These are phyloP conservation scores for Suaeda aralocaspica DNA, from an alignment of 148 eudicot species.

Conservation along the genomic window DNA sequence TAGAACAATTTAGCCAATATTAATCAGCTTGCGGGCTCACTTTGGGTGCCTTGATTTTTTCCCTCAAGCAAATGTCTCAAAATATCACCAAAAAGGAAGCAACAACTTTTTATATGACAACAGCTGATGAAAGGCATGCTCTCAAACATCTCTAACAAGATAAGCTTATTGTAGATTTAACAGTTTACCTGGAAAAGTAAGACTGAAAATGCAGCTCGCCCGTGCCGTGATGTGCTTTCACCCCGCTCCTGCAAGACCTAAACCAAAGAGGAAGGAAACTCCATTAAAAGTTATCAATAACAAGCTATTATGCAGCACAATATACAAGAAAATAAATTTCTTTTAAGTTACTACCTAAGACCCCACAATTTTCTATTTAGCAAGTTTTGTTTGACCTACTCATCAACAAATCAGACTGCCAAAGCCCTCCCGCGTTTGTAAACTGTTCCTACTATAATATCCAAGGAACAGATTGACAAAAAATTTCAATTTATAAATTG, in stretches of 20 bases:
- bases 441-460: too few species aligned
- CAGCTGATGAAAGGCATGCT: not conserved
- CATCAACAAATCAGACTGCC: not conserved
- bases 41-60: not conserved
- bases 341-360: not conserved
- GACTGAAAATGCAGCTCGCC: conserved; percentile 97
- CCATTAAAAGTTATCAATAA: conserved; percentile 8
- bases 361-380: too few species aligned
- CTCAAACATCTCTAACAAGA: not conserved
- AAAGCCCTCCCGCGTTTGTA: not conserved
- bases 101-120: too few species aligned
- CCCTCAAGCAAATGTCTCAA: not conserved
- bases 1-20: too few species aligned
- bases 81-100: too few species aligned
- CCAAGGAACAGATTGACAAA: too few species aligned
- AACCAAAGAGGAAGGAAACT: conserved; percentile 19
- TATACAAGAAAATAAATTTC: not conserved
- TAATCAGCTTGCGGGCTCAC: not conserved
- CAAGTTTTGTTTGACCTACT: not conserved
- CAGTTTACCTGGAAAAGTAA: conserved; percentile 84
- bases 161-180: not conserved
- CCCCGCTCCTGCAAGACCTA: conserved; percentile 99
- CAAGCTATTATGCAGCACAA: not conserved
- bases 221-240: conserved; percentile 99
- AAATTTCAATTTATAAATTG: too few species aligned